Conservation (phyloP, 257 asterid genomes). For the Forsythia suspensa region DNA sequence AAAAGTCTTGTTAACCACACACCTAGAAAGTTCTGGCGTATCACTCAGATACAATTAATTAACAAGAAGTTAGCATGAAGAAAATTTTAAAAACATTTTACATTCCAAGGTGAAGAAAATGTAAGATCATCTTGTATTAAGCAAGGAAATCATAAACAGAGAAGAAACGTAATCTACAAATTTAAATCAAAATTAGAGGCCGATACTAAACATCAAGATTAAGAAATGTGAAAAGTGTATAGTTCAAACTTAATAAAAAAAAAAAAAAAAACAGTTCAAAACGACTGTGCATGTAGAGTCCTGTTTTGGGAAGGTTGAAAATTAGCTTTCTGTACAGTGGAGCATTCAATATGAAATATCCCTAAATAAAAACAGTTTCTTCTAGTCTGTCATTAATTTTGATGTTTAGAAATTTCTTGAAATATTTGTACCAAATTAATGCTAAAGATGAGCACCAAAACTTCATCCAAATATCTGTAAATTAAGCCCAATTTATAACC, state of each 20-base stretch:
- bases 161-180: background rate
- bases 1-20: constrained; percentile 16
- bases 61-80: background rate
- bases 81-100: background rate
- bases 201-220: background rate
- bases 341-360: background rate
- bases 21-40: background rate
- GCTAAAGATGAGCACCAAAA: background rate
- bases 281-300: background rate
- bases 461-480: background rate
- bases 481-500: background rate
- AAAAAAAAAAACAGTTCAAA: background rate
- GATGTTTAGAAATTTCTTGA: background rate
- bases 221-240: background rate
- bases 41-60: constrained; percentile 16
- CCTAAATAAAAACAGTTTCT: background rate
- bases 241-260: background rate
- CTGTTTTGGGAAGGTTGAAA: background rate
- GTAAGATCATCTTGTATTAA: background rate
- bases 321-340: background rate
- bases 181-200: background rate
- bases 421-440: background rate
- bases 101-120: background rate
- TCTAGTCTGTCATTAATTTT: background rate
- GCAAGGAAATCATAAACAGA: background rate